Evolutionary conservation across 2,329 filamentous ascomycete species (phyloP).

Genomic region (Aulographum hederae): DNA sequence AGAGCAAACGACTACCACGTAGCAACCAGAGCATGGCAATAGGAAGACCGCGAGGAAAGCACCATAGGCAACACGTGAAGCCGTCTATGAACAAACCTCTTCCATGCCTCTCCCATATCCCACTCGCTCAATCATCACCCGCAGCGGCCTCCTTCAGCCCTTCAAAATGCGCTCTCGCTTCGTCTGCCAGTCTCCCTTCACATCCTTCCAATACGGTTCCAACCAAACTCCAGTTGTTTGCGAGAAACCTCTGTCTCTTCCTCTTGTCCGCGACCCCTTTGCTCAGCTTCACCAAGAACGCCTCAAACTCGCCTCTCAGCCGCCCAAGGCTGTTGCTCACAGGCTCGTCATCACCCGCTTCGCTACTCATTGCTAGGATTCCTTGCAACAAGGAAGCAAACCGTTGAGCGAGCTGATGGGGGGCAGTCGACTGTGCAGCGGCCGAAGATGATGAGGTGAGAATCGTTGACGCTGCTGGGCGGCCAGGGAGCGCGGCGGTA

Average conservation of each 20-base stretch:
- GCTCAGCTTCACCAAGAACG: constrained; percentile 61
- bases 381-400: constrained; percentile 86
- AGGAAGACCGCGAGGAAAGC: no score
- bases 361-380: constrained; percentile 65
- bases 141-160: constrained; percentile 34
- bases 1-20: no score
- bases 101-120: no score
- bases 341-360: constrained; percentile 87
- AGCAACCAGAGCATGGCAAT: no score
- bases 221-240: constrained; percentile 93
- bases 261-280: constrained; percentile 54
- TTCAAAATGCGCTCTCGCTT: constrained; percentile 62
- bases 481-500: constrained; percentile 22
- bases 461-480: constrained; percentile 14
- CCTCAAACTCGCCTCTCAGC: constrained; percentile 65
- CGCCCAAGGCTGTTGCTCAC: constrained; percentile 65
- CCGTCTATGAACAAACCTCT: no score
- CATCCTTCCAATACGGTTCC: constrained; percentile 67
- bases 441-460: constrained; percentile 30
- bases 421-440: constrained; percentile 53
- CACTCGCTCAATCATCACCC: no score
- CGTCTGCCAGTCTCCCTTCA: constrained; percentile 51
- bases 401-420: constrained; percentile 83
- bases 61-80: no score
- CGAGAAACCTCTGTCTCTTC: constrained; percentile 74